A percentile compares a stretch with the other conserved stretches of the same genome.
These are phyloP conservation scores for Claviceps arundinis DNA, from an alignment of 2,329 filamentous ascomycete species.

Conservation along the genomic window DNA sequence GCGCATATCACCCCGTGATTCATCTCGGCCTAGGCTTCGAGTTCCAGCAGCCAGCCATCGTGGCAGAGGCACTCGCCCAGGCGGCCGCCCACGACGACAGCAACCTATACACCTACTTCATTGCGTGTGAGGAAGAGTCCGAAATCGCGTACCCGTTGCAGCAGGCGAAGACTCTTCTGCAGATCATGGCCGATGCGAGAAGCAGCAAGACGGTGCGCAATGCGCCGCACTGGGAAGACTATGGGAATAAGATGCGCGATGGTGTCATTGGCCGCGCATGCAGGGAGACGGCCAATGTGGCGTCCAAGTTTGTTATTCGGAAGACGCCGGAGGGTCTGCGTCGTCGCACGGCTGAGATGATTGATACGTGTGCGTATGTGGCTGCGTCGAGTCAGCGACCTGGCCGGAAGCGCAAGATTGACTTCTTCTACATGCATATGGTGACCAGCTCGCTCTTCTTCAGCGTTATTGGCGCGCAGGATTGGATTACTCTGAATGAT, in stretches of 20 bases:
- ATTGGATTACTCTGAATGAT: constrained; percentile 19
- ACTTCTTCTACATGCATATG: constrained; percentile 43
- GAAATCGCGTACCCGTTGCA: neutral
- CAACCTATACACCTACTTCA: constrained; percentile 30
- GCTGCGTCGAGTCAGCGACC: constrained; percentile 34
- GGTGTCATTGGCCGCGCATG: constrained; percentile 27
- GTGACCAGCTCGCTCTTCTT: constrained; percentile 21
- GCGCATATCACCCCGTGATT: constrained; percentile 53
- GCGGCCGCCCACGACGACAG: constrained; percentile 35
- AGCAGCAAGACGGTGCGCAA: constrained; percentile 24
- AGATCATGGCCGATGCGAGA: constrained; percentile 4
- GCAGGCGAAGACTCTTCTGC: neutral
- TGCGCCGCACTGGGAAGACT: constrained; percentile 25
- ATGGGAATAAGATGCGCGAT: constrained; percentile 38
- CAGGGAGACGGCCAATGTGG: neutral
- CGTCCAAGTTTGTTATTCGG: neutral
- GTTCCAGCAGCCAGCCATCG: constrained; percentile 51
- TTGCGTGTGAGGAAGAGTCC: neutral
- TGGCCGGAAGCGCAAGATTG: constrained; percentile 44
- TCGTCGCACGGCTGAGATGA: constrained; percentile 21
- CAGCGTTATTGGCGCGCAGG: constrained; percentile 14
- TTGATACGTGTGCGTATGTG: constrained; percentile 9
- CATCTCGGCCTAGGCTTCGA: constrained; percentile 57
- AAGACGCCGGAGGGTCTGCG: constrained; percentile 18
- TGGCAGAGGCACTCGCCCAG: constrained; percentile 55